Base-by-base conservation (phyloP, 208 protist species). In the Crithidia thermophila region DNA sequence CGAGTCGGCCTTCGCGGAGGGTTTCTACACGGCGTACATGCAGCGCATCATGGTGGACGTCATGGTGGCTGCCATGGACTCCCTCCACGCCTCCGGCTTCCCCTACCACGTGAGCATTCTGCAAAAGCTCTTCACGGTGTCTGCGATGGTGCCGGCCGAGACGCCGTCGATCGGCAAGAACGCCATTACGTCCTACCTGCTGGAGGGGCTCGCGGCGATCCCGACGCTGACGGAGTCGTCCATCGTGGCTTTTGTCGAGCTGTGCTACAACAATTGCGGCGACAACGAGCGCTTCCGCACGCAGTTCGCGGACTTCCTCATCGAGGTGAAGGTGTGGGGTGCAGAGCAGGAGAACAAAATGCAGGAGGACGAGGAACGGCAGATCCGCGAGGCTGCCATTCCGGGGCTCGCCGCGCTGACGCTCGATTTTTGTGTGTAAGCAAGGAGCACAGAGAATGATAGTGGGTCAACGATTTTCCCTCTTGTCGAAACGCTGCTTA, bases 241-340 rank as follows among this genome's bases (percentile, higher is more conserved):
- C n/a, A 85, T 96, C 28, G 40, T 56, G 13, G 49, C 46, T 0
- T 94, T 96, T 69, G 65, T 94, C 3, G 53, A 76, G 4, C 53
- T 53, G 36, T 81, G 82, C 65, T 96, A 90, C 64, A 56, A 74
- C 2, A 62, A 37, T 8, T 87, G 74, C 47, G 52, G 31, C 1
- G 71, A 87, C 33, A 67, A 80, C 7, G 40, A 66, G 25, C 58
- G 57, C 47, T 94, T 96, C 57, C 52, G 68, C 23, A 77, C 71
- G 1, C 55, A 60, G 21, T 82, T 94, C 49, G 81, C 91, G 0
- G 91, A 96, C 55, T 94, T 96, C 56, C 67, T 96, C 10, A 90
- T 96, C 51, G 91, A 96, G 58, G 79, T 90, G 52, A 60, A 84
- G 36, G 82, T 96, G 21, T 96, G 91, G 88, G 91, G 88, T 28